Conservation (phyloP, 2,329 filamentous ascomycete genomes). For the Aspergillus ochraceoroseus region DNA sequence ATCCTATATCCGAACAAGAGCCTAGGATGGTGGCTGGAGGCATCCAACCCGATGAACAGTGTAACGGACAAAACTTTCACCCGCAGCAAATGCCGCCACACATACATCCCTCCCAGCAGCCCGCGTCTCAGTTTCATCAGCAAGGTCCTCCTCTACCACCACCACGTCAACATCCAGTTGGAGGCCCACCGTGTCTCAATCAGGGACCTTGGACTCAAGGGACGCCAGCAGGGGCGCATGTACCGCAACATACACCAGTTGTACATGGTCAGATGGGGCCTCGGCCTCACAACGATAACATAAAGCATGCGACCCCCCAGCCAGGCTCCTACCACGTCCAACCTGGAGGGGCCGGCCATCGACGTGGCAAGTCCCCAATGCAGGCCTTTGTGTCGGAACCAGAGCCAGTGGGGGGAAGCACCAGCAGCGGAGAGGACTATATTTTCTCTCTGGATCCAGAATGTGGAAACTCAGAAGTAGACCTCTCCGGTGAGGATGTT, state of each 20-base stretch:
- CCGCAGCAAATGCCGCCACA: slow-evolving; percentile 8
- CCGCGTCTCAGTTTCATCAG: slow-evolving; percentile 12
- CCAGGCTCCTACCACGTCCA: background rate
- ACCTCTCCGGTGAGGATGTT: slow-evolving; percentile 25
- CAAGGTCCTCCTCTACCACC: slow-evolving; percentile 9
- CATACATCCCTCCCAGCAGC: slow-evolving; percentile 13
- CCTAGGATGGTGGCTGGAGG: slow-evolving; percentile 6
- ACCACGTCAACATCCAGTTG: slow-evolving; percentile 8
- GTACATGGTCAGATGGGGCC: slow-evolving; percentile 4
- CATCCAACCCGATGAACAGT: slow-evolving; percentile 3
- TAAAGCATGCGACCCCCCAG: slow-evolving; percentile 3
- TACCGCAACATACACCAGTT: background rate
- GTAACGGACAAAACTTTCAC: slow-evolving; percentile 2
- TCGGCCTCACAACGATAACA: slow-evolving; percentile 1
- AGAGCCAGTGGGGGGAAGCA: slow-evolving; percentile 17
- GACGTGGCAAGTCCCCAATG: slow-evolving; percentile 6
- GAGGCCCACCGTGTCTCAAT: slow-evolving; percentile 4
- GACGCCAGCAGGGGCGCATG: background rate
- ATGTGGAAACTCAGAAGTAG: slow-evolving; percentile 27
- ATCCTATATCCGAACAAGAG: slow-evolving; percentile 5
- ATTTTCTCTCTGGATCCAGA: slow-evolving; percentile 25
- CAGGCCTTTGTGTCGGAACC: slow-evolving; percentile 11
- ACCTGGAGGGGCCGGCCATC: background rate
- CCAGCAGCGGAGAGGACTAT: slow-evolving; percentile 30
- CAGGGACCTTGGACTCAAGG: slow-evolving; percentile 10